Evolutionary conservation across 306 rosid genomes (phyloP), one percentile per base, ranked within the genome.

Genomic region (Sicyos baderoa): DNA sequence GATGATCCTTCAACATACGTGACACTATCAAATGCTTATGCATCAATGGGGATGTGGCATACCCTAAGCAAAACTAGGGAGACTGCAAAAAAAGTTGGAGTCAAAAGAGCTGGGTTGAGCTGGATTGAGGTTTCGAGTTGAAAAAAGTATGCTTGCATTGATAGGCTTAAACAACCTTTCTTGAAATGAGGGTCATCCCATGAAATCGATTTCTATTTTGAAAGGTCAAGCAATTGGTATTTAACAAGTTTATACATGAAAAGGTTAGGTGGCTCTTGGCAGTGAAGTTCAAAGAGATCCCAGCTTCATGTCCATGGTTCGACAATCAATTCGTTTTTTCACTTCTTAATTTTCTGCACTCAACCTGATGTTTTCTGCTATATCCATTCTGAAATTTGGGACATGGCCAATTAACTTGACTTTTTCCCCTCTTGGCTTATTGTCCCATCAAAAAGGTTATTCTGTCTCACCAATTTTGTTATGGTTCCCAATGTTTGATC

Each of bases 41-140:
- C 90, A 56, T 60, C 85, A 69, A 74, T 82, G 70, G 96, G 92
- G 76, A 84, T 85, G 90, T 87, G 97, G 97, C 85, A 87, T 72
- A 75, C 70, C 68, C 67, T 84, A 60, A 78, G 91, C 81, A 71
- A 81, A 82, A 83, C 81, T 12, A 87, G 95, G 76, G 82, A 77
- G 74, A 75, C 86, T 75, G 79, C 76, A 14, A 86, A 75, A 77
- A 78, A 77, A 69, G 73, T 84, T 54, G 89, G 95, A 18, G 68
- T 59, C 27, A 89, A 86, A 82, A 78, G 72, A 75, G 90, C 85
- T 51, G 97, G 96, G 60, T 87, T 83, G 83, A 89, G 96, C 81
- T 91, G 97, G 96, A 86, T 92, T 75, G 92, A 87, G 83, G 79
- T 81, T 76, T 68, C 84, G 51, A 75, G 78, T 72, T 87, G 86